Conservation (phyloP, 129 eudicot species). For the Oenanthe sinensis region DNA sequence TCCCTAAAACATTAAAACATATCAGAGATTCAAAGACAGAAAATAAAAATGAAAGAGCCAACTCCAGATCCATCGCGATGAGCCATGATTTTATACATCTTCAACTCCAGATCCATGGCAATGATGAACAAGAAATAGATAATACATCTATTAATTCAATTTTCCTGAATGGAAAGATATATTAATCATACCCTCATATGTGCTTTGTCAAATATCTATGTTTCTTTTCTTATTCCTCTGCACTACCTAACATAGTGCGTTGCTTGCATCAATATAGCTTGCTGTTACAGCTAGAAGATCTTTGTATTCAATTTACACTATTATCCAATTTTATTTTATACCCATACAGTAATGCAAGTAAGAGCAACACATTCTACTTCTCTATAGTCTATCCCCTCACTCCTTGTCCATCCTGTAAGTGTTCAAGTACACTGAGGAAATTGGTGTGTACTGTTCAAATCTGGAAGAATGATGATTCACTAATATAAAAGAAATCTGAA, state of each 20-base stretch:
- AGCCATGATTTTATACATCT: not conserved
- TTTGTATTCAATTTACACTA: not conserved
- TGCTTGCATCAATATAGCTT: not conserved
- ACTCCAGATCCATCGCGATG: not conserved
- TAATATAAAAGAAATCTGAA: too few relatives aligned
- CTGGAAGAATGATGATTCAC: too few relatives aligned
- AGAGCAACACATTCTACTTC: not conserved
- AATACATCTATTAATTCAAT: too few relatives aligned
- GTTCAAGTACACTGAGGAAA: too few relatives aligned
- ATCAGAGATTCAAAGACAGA: not conserved
- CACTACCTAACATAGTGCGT: too few relatives aligned
- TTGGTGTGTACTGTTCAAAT: too few relatives aligned
- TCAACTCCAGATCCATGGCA: not conserved
- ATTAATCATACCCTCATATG: not conserved
- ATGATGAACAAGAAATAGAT: not conserved
- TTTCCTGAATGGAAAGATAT: not conserved
- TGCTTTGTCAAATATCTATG: not conserved
- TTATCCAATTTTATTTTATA: not conserved
- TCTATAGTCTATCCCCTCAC: too few relatives aligned
- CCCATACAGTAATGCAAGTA: not conserved
- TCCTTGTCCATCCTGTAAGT: too few relatives aligned
- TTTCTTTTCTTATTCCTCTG: not conserved
- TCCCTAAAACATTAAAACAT: constrained; percentile 32
- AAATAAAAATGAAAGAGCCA: too few relatives aligned
- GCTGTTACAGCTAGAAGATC: not conserved